Evolutionary conservation across 495 filamentous ascomycete species (phyloP), one percentile per base, ranked within the genome.

Genomic region (Aspergillus hancockii): DNA sequence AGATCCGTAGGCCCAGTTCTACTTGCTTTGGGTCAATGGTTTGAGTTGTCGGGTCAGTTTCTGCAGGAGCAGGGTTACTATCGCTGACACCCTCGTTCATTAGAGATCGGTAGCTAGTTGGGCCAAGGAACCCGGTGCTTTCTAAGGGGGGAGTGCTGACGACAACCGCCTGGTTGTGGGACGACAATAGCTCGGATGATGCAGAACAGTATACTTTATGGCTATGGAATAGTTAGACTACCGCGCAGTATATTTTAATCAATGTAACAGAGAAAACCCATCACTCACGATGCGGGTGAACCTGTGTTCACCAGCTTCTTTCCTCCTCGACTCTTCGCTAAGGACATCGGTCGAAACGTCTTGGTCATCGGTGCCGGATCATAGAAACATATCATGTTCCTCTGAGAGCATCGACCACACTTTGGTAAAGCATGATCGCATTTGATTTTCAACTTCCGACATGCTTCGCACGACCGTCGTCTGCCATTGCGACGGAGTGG

Each of bases 21-120:
- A 60, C 50, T 36, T 53, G 34, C 28, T 31, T 49, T 2, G 57
- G 25, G 9, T 60, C 57, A n/a, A 60, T 60, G 25, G 57, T 60
- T 14, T 54, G 22, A 7, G 51, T 25, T 8, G 50, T 43, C 13
- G 22, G 16, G 31, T 32, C 31, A 32, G 31, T 32, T 6, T 32
- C 31, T 32, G 31, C 31, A 6, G 10, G 6, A 49, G 38, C 19
- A 12, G 13, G 31, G 3, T 47, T 47, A 21, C 47, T 14, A 7
- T 23, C 25, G n/a, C 1, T 38, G 6, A 21, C 23, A n/a, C 55
- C 55, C 31, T 62, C 64, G 9, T 47, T 49, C 13, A 62, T 50
- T 19, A 75, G 66, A 23, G 68, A 60, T 7, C 66, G 72, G 52
- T 71, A 76, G 55, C 71, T 72, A 12, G 68, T 75, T 22, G 66